phyloP scores from a whole-genome alignment of 23 red algal genomes.

The Agarophyton chilense region DNA sequence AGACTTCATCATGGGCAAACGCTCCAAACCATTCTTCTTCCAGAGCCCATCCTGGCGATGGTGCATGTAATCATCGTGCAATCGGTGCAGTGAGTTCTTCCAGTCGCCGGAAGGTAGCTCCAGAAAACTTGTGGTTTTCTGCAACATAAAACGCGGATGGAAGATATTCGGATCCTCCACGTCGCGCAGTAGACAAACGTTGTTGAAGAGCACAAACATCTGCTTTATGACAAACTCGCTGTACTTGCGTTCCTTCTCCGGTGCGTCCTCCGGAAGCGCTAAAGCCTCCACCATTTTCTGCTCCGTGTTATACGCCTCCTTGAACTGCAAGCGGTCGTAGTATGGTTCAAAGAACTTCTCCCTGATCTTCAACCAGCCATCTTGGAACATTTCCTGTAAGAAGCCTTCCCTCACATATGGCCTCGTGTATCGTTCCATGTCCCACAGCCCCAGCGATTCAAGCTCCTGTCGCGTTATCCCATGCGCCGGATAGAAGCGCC shows the following conservation, averaged over 20 bases:
- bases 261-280: constrained; percentile 25
- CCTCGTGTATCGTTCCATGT: constrained; percentile 82
- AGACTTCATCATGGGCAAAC: constrained; percentile 87
- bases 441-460: constrained; percentile 86
- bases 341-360: constrained; percentile 86
- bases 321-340: constrained; percentile 82
- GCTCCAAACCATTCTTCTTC: constrained; percentile 77
- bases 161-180: constrained; percentile 68
- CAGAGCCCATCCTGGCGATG: constrained; percentile 91
- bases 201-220: constrained; percentile 70
- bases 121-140: constrained; percentile 61
- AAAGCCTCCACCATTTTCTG: constrained; percentile 59
- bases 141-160: constrained; percentile 87
- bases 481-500: constrained; percentile 75
- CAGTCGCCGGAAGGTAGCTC: constrained; percentile 79
- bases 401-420: constrained; percentile 86
- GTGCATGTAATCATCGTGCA: constrained; percentile 94
- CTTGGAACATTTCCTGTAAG: constrained; percentile 77
- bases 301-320: constrained; percentile 77
- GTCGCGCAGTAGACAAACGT: constrained; percentile 84
- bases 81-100: constrained; percentile 71
- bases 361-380: constrained; percentile 67
- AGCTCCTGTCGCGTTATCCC: constrained; percentile 77
- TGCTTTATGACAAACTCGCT: constrained; percentile 16
- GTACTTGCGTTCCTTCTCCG: constrained; percentile 35